Conservation (phyloP, 2,329 filamentous ascomycete genomes). For the Fusarium irregulare region DNA sequence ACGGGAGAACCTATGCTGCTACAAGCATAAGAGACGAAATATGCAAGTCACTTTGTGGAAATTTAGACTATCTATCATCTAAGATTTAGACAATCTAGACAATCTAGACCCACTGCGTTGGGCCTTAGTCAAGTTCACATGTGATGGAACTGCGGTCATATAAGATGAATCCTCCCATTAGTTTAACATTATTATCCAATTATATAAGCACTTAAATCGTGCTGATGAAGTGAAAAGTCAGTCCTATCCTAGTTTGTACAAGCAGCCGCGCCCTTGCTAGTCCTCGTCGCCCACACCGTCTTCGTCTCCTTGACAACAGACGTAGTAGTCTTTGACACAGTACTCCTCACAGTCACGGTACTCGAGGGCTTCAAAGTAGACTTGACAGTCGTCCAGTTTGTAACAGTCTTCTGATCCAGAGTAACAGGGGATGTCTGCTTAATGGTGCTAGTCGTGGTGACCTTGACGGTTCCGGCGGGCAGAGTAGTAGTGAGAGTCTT, state of each 20-base stretch:
- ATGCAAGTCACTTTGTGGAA: rapidly evolving
- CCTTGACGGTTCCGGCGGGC: conserved; percentile 21
- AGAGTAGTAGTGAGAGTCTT: conserved; percentile 24
- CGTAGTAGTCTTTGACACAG: conserved; percentile 30
- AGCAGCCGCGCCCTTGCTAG: conserved; percentile 32
- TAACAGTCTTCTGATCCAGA: conserved; percentile 13
- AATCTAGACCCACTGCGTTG: no score
- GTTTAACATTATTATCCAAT: not conserved
- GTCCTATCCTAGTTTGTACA: conserved; percentile 13
- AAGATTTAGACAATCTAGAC: not conserved
- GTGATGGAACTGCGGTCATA: rapidly evolving
- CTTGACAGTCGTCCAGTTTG: conserved; percentile 41
- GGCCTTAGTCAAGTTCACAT: not conserved
- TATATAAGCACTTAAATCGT: not conserved
- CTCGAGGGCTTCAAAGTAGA: conserved; percentile 40
- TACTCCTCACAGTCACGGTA: conserved; percentile 27
- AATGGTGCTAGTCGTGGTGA: conserved; percentile 22
- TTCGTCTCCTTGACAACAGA: conserved; percentile 28
- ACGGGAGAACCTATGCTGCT: not conserved
- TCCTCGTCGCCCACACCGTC: conserved; percentile 28
- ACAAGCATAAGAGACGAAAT: not conserved
- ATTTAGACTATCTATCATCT: not conserved
- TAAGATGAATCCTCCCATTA: not conserved
- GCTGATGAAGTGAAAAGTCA: not conserved
- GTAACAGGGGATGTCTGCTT: conserved; percentile 27